Percentiles rank a stretch among this genome's conserved stretches.
phyloP scores from a whole-genome alignment of 2,329 filamentous ascomycete species.

The Monilinia fructicola region DNA sequence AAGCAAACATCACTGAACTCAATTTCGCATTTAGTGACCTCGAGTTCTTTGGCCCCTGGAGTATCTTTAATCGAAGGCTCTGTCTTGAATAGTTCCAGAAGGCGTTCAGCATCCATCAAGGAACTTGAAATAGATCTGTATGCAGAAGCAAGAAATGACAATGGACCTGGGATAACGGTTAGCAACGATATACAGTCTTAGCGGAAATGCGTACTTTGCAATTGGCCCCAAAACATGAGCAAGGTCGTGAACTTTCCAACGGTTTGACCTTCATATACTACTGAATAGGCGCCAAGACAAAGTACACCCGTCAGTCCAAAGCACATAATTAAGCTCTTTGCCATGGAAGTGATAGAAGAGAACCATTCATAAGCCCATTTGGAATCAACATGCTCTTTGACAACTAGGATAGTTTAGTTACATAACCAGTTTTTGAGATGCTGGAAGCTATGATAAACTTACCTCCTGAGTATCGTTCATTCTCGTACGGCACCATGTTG shows the following conservation, averaged over 20 bases:
- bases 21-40: conserved; percentile 43
- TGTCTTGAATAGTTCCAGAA: conserved; percentile 57
- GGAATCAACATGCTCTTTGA: conserved; percentile 43
- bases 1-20: conserved; percentile 42
- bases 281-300: conserved; percentile 36
- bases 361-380: conserved; percentile 42
- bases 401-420: conserved; percentile 32
- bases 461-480: conserved; percentile 48
- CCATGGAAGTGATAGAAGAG: conserved; percentile 47
- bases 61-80: conserved; percentile 55
- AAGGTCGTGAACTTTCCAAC: conserved; percentile 65
- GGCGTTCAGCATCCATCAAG: conserved; percentile 64
- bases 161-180: conserved; percentile 35
- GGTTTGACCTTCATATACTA: conserved; percentile 45
- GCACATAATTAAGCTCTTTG: conserved; percentile 53
- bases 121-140: conserved; percentile 52
- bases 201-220: conserved; percentile 42
- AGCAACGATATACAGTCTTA: conserved; percentile 22
- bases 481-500: conserved; percentile 56
- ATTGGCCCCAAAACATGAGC: conserved; percentile 61
- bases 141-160: conserved; percentile 45
- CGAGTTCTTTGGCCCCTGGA: conserved; percentile 47
- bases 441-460: conserved; percentile 18
- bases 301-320: conserved; percentile 50
- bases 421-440: not conserved